Base-by-base conservation (phyloP, 192 early-diverging fungal genomes). In the Gamsiella multidivaricata region DNA sequence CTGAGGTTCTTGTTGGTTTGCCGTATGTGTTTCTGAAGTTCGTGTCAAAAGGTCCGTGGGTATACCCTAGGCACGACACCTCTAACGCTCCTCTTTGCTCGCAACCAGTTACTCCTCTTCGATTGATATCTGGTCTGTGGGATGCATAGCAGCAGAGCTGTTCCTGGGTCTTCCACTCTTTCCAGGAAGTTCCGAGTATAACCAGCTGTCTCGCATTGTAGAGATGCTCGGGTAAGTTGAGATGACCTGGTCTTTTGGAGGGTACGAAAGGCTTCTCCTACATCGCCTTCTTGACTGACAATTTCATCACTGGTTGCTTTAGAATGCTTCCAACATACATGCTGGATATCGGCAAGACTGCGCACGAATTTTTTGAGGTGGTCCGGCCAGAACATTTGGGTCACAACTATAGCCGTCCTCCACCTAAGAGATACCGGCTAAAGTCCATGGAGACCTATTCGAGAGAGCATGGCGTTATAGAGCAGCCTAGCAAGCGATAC, bases 41-140 rank as follows among this genome's bases (percentile, higher is more conserved):
- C 37, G 32, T n/a, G n/a, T n/a, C n/a, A n/a, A n/a, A n/a, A n/a
- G n/a, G n/a, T n/a, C n/a, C n/a, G n/a, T n/a, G n/a, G n/a, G n/a
- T n/a, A n/a, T n/a, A n/a, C n/a, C 1, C 2, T 25, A 39, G 18
- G 36, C 2, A 34, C 17, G 9, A 3, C 5, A 9, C 4, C 10
- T 61, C 34, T 33, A 20, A n/a, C 15, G 0, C 43, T 31, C 8
- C 26, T 32, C 15, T 63, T 43, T 53, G 3, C 29, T 37, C 33
- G n/a, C n/a, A n/a, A 9, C 25, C 63, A 83, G 81, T 20, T 96
- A 98, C 80, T 94, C 94, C 34, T 90, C 90, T 29, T 87, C 91
- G 33, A 99, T 99, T 49, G 98, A 99, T 74, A 97, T 99, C 90
- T 99, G 98, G 98, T 97, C 96, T 25, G 80, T 98, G 15, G 98